These are phyloP conservation scores for Effrenium voratum DNA, from an alignment of 73 alveolate genomes.

Conservation along the genomic window DNA sequence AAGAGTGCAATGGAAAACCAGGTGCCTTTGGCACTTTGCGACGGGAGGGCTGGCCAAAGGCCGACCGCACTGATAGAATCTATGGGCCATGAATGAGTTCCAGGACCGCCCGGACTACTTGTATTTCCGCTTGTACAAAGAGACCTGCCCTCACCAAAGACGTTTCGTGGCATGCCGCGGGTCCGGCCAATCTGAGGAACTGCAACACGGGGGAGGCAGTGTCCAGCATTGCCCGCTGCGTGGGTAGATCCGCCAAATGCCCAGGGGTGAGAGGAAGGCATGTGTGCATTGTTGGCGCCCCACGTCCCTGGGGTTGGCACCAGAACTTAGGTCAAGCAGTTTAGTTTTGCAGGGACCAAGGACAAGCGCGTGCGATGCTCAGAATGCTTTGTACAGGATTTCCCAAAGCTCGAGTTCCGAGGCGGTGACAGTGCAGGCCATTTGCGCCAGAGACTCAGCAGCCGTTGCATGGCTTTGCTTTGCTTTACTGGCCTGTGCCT, in stretches of 20 bases:
- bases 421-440: constrained; percentile 72
- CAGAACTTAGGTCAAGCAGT: constrained; percentile 80
- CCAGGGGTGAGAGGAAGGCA: not conserved
- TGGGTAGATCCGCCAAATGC: constrained; percentile 46
- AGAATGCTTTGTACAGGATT: not conserved
- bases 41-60: constrained; percentile 87
- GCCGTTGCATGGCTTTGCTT: not conserved
- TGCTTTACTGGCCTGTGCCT: not conserved
- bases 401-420: not conserved
- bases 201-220: constrained; percentile 86
- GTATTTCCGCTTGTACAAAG: constrained; percentile 78
- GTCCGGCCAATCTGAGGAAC: not conserved
- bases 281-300: not conserved
- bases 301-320: not conserved
- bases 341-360: constrained; percentile 81
- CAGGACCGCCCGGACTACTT: constrained; percentile 83
- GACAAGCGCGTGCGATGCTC: constrained; percentile 43
- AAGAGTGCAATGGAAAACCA: not conserved
- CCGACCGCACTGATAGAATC: not conserved
- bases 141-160: not conserved
- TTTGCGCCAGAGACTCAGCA: not conserved
- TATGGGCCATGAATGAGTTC: not conserved
- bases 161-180: not conserved
- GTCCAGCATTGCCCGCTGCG: constrained; percentile 64
- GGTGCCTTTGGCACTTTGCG: constrained; percentile 51